Percentiles rank a stretch among this genome's conserved stretches.
These are phyloP conservation scores for Paramecium biaurelia DNA, from an alignment of 73 alveolate species.

Conservation along the genomic window DNA sequence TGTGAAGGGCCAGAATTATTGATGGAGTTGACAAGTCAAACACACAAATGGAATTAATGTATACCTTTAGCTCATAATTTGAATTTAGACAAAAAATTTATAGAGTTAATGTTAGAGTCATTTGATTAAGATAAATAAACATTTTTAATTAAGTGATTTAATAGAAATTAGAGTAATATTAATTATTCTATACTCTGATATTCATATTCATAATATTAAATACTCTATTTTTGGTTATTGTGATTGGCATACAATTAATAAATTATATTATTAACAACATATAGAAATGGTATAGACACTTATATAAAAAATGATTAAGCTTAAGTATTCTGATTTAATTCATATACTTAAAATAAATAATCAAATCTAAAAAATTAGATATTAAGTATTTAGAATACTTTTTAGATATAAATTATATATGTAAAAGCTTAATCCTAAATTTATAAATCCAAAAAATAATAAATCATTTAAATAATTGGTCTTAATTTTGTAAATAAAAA, in stretches of 20 bases:
- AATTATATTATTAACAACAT: too few species aligned
- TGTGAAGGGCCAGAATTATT: not conserved
- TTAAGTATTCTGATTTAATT: too few species aligned
- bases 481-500: too few species aligned
- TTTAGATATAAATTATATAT: too few species aligned
- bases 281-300: too few species aligned
- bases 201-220: too few species aligned
- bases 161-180: not conserved
- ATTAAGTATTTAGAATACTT: too few species aligned
- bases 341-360: too few species aligned
- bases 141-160: not conserved
- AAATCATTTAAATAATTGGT: not conserved
- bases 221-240: too few species aligned
- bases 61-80: not conserved
- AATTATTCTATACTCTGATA: not conserved
- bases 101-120: slow-evolving; percentile 1
- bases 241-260: too few species aligned
- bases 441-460: not conserved
- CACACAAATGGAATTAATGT: not conserved
- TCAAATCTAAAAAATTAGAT: too few species aligned
- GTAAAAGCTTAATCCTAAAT: not conserved
- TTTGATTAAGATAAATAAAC: slow-evolving; percentile 25
- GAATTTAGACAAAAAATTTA: not conserved
- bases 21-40: not conserved
- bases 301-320: too few species aligned